Conservation (phyloP, 2,329 filamentous ascomycete genomes). For the Penicillium palitans region DNA sequence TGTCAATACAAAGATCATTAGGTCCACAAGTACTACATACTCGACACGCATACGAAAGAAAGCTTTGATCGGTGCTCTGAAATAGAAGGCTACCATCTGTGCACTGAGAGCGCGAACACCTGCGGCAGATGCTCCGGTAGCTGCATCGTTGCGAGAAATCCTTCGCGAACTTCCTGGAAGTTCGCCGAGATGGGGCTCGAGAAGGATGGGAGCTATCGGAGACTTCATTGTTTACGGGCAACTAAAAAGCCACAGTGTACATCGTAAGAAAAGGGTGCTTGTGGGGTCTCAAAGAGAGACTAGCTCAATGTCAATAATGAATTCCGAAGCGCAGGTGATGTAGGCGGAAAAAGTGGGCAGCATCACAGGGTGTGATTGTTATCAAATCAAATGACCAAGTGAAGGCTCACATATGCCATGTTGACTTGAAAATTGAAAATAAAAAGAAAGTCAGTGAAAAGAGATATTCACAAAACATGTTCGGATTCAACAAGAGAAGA, state of each 20-base stretch:
- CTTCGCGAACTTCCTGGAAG: conserved; percentile 29
- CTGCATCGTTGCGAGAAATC: conserved; percentile 59
- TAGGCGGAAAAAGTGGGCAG: not conserved
- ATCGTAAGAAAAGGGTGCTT: not conserved
- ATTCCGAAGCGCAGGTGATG: not conserved
- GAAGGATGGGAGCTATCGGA: conserved; percentile 19
- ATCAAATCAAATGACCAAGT: not conserved
- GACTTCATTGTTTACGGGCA: conserved; percentile 2
- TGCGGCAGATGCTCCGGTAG: conserved; percentile 78
- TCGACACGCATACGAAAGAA: conserved; percentile 91
- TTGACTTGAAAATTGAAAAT: not conserved
- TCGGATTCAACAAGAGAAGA: not conserved
- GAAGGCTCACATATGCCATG: not conserved
- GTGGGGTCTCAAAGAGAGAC: not conserved
- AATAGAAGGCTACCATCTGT: conserved; percentile 86
- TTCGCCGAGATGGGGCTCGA: conserved; percentile 21
- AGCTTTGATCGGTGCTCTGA: conserved; percentile 84
- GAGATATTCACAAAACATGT: not conserved
- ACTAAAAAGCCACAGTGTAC: not conserved
- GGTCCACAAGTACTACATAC: conserved; percentile 54
- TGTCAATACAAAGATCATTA: conserved; percentile 13
- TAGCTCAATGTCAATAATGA: not conserved
- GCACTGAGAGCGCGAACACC: conserved; percentile 80
- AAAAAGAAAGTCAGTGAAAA: not conserved
- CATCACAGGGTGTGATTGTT: conserved; percentile 2